Evolutionary conservation across 805 yeast species (phyloP).

Genomic region (Metschnikowia santaceciliae): DNA sequence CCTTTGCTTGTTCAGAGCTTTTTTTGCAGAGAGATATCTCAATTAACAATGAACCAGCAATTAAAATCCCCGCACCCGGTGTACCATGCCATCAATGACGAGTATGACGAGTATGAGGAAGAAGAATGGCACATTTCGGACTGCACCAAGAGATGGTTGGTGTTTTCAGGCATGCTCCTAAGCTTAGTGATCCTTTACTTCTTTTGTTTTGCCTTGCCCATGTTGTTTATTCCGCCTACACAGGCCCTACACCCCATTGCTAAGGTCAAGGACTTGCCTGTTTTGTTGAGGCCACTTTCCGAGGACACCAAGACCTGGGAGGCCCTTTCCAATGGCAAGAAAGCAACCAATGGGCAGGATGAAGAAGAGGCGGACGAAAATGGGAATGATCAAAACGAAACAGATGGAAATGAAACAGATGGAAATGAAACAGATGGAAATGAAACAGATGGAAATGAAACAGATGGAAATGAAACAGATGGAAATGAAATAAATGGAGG

Average conservation of each 20-base stretch:
- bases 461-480: too few species aligned
- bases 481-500: too few species aligned
- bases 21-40: background rate
- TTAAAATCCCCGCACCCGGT: background rate
- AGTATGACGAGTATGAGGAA: constrained; percentile 7
- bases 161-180: constrained; percentile 5
- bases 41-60: background rate
- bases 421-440: too few species aligned
- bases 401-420: too few species aligned
- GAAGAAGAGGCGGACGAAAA: background rate
- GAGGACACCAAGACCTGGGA: background rate
- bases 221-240: constrained; percentile 31
- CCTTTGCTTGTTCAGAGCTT: background rate
- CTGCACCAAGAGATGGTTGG: constrained; percentile 6
- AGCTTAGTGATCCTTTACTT: constrained; percentile 22
- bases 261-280: constrained; percentile 23
- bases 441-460: background rate
- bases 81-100: constrained; percentile 5
- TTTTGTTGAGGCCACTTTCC: constrained; percentile 25
- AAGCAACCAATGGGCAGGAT: background rate
- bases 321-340: background rate
- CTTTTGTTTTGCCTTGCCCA: constrained; percentile 33
- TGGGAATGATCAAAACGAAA: constrained; percentile 1
- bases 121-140: constrained; percentile 10
- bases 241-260: constrained; percentile 23